Evolutionary conservation across 2,329 filamentous ascomycete species (phyloP).

Genomic region (Exserohilum rostratum): DNA sequence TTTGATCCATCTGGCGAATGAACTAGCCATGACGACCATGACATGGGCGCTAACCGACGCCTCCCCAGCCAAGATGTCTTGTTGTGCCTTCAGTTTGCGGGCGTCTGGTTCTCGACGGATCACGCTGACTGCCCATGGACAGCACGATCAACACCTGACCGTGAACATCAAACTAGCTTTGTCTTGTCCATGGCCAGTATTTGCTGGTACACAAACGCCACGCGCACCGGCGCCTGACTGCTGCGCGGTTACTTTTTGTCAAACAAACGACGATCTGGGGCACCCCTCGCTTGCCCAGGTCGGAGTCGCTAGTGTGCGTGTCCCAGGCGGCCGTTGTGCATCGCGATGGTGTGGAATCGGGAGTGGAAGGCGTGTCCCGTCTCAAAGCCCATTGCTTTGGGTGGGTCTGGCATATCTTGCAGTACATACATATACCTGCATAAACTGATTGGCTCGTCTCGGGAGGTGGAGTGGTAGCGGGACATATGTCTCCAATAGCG

Average conservation of each 20-base stretch:
- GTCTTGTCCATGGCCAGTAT: slow-evolving; percentile 14
- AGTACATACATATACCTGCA: slow-evolving; percentile 21
- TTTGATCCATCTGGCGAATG: slow-evolving; percentile 32
- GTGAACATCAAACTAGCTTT: slow-evolving; percentile 16
- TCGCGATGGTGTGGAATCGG: slow-evolving; percentile 15
- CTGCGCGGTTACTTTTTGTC: slow-evolving; percentile 14
- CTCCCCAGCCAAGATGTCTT: slow-evolving; percentile 18
- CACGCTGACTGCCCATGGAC: slow-evolving; percentile 24
- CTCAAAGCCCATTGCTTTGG: slow-evolving; percentile 19
- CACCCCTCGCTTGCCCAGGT: background rate
- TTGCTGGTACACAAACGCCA: slow-evolving; percentile 20
- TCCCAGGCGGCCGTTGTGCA: slow-evolving; percentile 14
- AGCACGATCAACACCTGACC: slow-evolving; percentile 24
- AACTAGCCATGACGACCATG: slow-evolving; percentile 23
- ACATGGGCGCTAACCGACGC: slow-evolving; percentile 24
- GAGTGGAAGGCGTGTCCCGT: slow-evolving; percentile 21
- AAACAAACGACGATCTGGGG: slow-evolving; percentile 2
- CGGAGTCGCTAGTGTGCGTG: slow-evolving; percentile 5
- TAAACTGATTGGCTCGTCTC: slow-evolving; percentile 29
- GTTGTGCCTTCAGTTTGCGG: slow-evolving; percentile 4
- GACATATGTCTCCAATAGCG: slow-evolving; percentile 23
- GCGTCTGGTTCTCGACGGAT: slow-evolving; percentile 24
- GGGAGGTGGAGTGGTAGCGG: slow-evolving; percentile 21
- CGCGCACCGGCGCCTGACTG: slow-evolving; percentile 12
- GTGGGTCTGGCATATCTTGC: slow-evolving; percentile 18